Conservation (phyloP, 1,284 basidiomycete genomes). For the Ceratobasidium sp. region DNA sequence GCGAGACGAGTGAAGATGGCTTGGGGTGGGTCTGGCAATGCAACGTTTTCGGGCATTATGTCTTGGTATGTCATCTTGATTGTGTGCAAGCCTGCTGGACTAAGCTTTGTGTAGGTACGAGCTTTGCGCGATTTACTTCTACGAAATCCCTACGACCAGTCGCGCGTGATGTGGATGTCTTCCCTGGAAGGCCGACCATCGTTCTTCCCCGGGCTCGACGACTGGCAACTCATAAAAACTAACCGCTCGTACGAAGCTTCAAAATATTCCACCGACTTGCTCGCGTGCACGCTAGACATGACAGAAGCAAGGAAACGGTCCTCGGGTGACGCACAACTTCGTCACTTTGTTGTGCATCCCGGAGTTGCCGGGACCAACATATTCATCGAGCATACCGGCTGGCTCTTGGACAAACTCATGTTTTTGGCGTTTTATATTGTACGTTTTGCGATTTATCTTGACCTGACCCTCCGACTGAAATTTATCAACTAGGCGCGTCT, state of each 20-base stretch:
- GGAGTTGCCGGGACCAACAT: slow-evolving; percentile 82
- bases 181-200: slow-evolving; percentile 74
- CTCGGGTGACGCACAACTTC: slow-evolving; percentile 55
- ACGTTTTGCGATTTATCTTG: slow-evolving; percentile 56
- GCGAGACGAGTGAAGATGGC: slow-evolving; percentile 75
- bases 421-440: slow-evolving; percentile 77
- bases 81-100: background rate
- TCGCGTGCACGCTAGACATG: slow-evolving; percentile 70
- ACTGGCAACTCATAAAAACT: slow-evolving; percentile 80
- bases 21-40: slow-evolving; percentile 88
- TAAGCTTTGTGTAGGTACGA: slow-evolving; percentile 31
- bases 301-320: slow-evolving; percentile 57
- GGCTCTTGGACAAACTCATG: slow-evolving; percentile 68
- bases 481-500: slow-evolving; percentile 67
- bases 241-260: slow-evolving; percentile 76
- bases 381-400: slow-evolving; percentile 64
- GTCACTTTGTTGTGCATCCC: slow-evolving; percentile 80
- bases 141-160: slow-evolving; percentile 58
- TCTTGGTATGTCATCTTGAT: slow-evolving; percentile 70
- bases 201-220: slow-evolving; percentile 66
- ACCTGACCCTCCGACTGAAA: slow-evolving; percentile 1
- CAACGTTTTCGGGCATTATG: slow-evolving; percentile 87
- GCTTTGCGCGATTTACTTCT: slow-evolving; percentile 52
- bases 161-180: slow-evolving; percentile 85
- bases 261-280: slow-evolving; percentile 86